A percentile compares a stretch with the other conserved stretches of the same genome.
These are phyloP conservation scores for Lactarius psammicola DNA, from an alignment of 768 basidiomycete species.

Conservation along the genomic window DNA sequence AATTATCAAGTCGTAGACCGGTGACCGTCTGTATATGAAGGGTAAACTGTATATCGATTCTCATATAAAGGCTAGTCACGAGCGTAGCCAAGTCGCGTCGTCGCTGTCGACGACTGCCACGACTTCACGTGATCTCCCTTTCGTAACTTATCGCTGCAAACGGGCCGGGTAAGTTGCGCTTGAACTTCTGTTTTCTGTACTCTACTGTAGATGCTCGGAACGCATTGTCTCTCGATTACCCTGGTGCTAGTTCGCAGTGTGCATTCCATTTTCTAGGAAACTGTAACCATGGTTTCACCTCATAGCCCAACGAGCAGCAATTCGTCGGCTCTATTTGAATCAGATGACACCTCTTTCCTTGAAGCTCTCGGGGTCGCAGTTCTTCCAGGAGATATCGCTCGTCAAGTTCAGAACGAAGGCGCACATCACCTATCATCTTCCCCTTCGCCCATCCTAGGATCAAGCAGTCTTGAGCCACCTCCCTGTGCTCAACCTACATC, in stretches of 20 bases:
- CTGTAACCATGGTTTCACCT: slow-evolving; percentile 21
- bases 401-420: slow-evolving; percentile 8
- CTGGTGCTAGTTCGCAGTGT: background rate
- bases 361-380: slow-evolving; percentile 45
- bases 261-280: background rate
- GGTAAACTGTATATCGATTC: no score
- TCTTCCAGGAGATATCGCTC: slow-evolving; percentile 48
- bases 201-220: background rate
- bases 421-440: slow-evolving; percentile 10
- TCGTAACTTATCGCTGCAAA: background rate
- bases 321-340: slow-evolving; percentile 56
- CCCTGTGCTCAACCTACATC: slow-evolving; percentile 43
- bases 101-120: no score
- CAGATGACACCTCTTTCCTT: slow-evolving; percentile 54
- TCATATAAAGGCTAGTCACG: no score
- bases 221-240: background rate
- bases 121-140: background rate
- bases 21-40: no score
- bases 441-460: slow-evolving; percentile 11
- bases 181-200: no score
- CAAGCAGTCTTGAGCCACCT: slow-evolving; percentile 36
- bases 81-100: no score
- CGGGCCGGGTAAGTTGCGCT: background rate
- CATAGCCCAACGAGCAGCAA: slow-evolving; percentile 26
- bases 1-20: no score